phyloP scores from a whole-genome alignment of 345 rosid species.

The Gossypioides kirkii region DNA sequence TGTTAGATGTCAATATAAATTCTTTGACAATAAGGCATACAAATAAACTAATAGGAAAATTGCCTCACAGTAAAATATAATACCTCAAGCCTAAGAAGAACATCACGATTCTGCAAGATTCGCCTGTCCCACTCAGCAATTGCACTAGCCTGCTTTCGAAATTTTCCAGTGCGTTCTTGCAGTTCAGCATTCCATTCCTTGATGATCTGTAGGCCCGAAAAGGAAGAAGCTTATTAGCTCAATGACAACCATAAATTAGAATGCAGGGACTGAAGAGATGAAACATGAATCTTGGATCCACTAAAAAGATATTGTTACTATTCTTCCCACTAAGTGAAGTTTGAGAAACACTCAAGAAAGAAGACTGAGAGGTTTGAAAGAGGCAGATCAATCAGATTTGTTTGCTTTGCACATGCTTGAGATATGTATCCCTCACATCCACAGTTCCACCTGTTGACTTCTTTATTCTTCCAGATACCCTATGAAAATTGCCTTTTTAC shows the following conservation, averaged over 20 bases:
- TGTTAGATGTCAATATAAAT: neutral
- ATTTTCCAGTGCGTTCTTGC: slow-evolving; percentile 88
- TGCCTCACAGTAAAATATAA: slow-evolving; percentile 9
- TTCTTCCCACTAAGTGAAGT: neutral
- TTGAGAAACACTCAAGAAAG: neutral
- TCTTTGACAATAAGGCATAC: slow-evolving; percentile 3
- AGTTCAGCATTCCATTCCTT: slow-evolving; percentile 95
- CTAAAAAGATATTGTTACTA: neutral
- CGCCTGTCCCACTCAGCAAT: slow-evolving; percentile 98
- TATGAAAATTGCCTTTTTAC: neutral
- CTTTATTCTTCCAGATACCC: neutral
- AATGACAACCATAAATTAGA: neutral
- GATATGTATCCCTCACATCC: neutral
- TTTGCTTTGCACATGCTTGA: neutral
- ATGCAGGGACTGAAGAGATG: neutral
- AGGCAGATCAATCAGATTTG: neutral
- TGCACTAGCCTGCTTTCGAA: slow-evolving; percentile 86
- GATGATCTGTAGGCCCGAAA: slow-evolving; percentile 58
- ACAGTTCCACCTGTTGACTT: neutral
- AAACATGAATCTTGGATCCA: neutral
- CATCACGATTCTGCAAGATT: slow-evolving; percentile 93
- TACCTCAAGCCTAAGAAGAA: slow-evolving; percentile 97
- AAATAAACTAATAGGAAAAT: neutral
- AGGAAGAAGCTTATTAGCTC: neutral
- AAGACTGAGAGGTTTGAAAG: neutral